These are phyloP conservation scores for Rhododendron ferrugineum DNA, from an alignment of 148 eudicot genomes.

Conservation along the genomic window DNA sequence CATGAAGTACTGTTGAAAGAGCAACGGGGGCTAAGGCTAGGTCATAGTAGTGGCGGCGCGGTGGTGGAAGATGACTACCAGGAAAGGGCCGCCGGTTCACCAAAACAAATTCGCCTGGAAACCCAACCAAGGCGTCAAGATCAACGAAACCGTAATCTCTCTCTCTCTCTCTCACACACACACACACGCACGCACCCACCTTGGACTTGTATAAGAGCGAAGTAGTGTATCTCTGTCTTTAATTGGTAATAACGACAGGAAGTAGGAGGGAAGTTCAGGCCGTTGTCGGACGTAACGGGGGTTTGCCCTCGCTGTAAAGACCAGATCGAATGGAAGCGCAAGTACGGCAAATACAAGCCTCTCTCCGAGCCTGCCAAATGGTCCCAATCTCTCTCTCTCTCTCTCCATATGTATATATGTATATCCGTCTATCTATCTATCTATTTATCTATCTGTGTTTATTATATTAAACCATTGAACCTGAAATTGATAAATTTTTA, in stretches of 20 bases:
- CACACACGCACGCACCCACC: too few species aligned
- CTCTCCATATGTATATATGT: neutral
- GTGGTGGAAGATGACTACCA: conserved; percentile 30
- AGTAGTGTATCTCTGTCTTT: neutral
- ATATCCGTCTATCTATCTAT: neutral
- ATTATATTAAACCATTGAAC: neutral
- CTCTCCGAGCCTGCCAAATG: conserved; percentile 81
- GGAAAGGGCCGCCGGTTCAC: conserved; percentile 80
- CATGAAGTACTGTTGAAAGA: too few species aligned
- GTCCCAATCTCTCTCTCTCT: conserved; percentile 24
- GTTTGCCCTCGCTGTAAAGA: conserved; percentile 81
- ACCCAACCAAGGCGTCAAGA: conserved; percentile 31
- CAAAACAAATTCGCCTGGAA: conserved; percentile 84
- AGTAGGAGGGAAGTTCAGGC: conserved; percentile 78
- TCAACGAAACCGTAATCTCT: conserved; percentile 6
- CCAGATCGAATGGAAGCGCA: conserved; percentile 98
- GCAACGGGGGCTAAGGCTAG: neutral
- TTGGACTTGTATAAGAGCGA: neutral
- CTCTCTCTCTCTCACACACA: neutral
- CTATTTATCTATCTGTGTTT: neutral
- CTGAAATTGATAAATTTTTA: neutral
- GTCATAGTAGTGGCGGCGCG: neutral
- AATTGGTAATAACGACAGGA: conserved; percentile 35
- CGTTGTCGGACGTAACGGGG: conserved; percentile 67
- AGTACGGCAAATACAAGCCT: conserved; percentile 90